Evolutionary conservation across 371 early-diverging fungal species (phyloP).

Genomic region (Haplosporangium sp.): DNA sequence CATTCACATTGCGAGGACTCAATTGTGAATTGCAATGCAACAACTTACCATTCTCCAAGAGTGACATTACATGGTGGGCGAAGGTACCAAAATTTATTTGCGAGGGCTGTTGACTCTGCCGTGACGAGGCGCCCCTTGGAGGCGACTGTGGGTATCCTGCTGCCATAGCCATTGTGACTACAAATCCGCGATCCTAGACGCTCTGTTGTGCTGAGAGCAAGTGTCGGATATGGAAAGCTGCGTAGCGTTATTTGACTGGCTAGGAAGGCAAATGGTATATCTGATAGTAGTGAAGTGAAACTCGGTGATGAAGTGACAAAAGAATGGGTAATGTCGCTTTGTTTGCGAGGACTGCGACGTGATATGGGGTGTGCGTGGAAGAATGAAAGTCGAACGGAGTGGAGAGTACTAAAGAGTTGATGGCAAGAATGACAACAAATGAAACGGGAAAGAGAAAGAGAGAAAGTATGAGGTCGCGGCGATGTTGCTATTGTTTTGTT

Average conservation of each 20-base stretch:
- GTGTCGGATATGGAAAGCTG: background rate
- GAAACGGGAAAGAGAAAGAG: background rate
- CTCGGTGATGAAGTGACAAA: background rate
- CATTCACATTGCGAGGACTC: too few species aligned
- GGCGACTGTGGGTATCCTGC: constrained; percentile 44
- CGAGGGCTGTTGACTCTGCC: constrained; percentile 34
- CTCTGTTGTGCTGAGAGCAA: background rate
- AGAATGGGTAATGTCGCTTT: background rate
- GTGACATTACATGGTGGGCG: constrained; percentile 52
- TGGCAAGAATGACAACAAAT: background rate
- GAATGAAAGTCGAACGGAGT: background rate
- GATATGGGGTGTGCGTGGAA: background rate
- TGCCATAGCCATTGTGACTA: constrained; percentile 34
- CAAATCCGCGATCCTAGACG: too few species aligned
- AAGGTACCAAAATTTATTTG: constrained; percentile 55
- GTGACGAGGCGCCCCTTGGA: constrained; percentile 19
- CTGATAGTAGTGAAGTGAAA: background rate
- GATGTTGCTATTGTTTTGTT: background rate
- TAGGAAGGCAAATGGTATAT: background rate
- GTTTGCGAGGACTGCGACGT: too few species aligned
- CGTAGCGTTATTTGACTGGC: background rate
- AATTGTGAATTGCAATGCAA: background rate
- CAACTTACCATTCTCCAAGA: constrained; percentile 54
- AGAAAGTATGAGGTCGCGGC: background rate
- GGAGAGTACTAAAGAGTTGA: background rate